A percentile compares a stretch with the other conserved stretches of the same genome.
Conservation (phyloP, 2,329 filamentous ascomycete genomes). For the Colletotrichum echinochloae region DNA sequence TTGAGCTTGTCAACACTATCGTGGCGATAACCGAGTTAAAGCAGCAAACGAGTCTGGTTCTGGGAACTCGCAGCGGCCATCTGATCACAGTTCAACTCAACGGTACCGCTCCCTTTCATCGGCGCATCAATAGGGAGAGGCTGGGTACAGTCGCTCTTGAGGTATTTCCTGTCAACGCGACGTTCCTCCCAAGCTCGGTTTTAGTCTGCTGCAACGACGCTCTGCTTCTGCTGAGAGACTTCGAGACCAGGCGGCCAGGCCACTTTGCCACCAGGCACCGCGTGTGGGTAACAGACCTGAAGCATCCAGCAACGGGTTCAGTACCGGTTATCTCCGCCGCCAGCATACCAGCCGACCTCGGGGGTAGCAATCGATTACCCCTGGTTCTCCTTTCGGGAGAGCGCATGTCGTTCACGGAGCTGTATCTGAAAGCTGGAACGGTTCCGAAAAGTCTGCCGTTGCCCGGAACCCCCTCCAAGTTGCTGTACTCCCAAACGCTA, state of each 20-base stretch:
- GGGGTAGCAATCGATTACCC: constrained; percentile 52
- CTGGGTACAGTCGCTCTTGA: constrained; percentile 53
- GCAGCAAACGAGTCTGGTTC: constrained; percentile 50
- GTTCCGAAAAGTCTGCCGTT: constrained; percentile 64
- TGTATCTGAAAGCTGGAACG: constrained; percentile 58
- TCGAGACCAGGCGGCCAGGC: constrained; percentile 45
- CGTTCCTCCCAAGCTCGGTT: constrained; percentile 43
- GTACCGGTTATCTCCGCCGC: constrained; percentile 62
- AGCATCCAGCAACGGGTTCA: constrained; percentile 58
- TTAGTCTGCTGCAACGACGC: constrained; percentile 63
- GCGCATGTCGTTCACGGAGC: constrained; percentile 64
- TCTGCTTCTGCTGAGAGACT: constrained; percentile 57
- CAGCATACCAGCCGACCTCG: constrained; percentile 56
- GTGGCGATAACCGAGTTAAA: constrained; percentile 47
- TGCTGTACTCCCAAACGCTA: constrained; percentile 67
- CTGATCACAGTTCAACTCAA: constrained; percentile 55
- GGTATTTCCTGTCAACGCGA: constrained; percentile 46
- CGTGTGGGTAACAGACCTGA: constrained; percentile 65
- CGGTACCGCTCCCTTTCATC: constrained; percentile 41
- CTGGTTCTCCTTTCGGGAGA: constrained; percentile 64
- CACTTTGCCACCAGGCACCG: constrained; percentile 56
- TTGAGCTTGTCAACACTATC: constrained; percentile 57
- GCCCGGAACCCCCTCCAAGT: constrained; percentile 60
- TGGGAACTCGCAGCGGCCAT: constrained; percentile 66
- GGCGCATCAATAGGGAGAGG: constrained; percentile 48